Evolutionary conservation across 1,284 basidiomycete species (phyloP).

Genomic region (Athelia sp.): DNA sequence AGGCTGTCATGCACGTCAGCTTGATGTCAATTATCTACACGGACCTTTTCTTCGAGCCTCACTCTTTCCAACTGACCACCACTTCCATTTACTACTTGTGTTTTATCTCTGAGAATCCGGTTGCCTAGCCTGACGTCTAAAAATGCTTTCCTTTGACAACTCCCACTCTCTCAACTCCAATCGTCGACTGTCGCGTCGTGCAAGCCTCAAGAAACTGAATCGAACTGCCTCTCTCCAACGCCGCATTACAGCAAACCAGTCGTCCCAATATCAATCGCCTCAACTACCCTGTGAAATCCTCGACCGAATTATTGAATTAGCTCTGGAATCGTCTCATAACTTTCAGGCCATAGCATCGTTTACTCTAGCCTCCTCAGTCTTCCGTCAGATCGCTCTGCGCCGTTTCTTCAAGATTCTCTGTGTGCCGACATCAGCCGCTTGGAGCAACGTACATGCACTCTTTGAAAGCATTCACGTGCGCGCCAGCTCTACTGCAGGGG

Average conservation of each 20-base stretch:
- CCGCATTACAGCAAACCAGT: neutral
- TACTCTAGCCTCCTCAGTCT: conserved; percentile 33
- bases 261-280: conserved; percentile 16
- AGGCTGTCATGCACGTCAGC: too few species aligned
- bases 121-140: too few species aligned
- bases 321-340: conserved; percentile 16
- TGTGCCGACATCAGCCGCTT: conserved; percentile 23
- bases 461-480: neutral
- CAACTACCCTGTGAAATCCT: conserved; percentile 38
- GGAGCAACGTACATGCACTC: conserved; percentile 12
- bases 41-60: too few species aligned
- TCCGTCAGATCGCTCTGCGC: conserved; percentile 38
- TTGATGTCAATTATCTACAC: too few species aligned
- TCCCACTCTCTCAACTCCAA: neutral
- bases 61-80: too few species aligned
- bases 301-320: conserved; percentile 32
- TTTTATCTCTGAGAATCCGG: too few species aligned
- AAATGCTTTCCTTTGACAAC: neutral
- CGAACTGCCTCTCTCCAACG: neutral
- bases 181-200: neutral
- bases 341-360: conserved; percentile 32
- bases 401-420: conserved; percentile 30
- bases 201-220: conserved; percentile 1
- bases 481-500: neutral
- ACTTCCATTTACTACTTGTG: too few species aligned